Evolutionary conservation across 768 basidiomycete genomes (phyloP), one percentile per base, ranked within the genome.

Genomic region (Phaeolepiota aurea): DNA sequence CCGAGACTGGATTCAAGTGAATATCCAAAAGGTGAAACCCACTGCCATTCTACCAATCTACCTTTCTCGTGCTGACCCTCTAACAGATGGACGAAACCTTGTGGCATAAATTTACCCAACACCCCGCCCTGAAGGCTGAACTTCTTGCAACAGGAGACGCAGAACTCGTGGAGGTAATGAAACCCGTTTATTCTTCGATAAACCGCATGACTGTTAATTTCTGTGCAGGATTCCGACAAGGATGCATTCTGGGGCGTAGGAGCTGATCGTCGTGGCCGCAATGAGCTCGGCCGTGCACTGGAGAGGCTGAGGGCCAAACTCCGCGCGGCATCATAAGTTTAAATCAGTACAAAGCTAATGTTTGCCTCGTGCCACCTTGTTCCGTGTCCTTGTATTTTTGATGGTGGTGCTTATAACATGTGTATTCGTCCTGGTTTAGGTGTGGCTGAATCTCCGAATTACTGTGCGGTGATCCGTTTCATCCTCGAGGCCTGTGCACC

Each of bases 221-320:
- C 36, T 46, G 14, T 46, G 12, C 45, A 83, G 81, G 73, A 82
- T 51, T 84, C 81, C n/a, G 77, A 79, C 44, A 79, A 76, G 47
- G 84, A 87, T 55, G 66, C 80, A 30, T 85, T 85, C 58, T 87
- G 84, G 82, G 84, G 84, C n/a, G 58, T 77, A 45, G 84, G 84
- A 3, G 64, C 71, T 28, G 79, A 87, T 54, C 62, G 70, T 19
- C 61, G 67, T 50, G 84, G 84, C 15, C 73, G 76, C 30, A 87
- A 87, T 47, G 81, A 87, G 55, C 72, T 87, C 21, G 85, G 84
- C 31, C 82, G 79, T 54, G 76, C 79, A 9, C 68, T 86, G 9
- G 72, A 76, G 48, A 72, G 79, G 47, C 60, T 87, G 48, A 66
- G 84, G 45, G 58, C 63, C 35, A 72, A 69, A 54, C 59, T 83